A percentile compares a stretch with the other conserved stretches of the same genome.
Evolutionary conservation across 2,329 filamentous ascomycete genomes (phyloP).

Genomic region (Trichoderma harzianum): DNA sequence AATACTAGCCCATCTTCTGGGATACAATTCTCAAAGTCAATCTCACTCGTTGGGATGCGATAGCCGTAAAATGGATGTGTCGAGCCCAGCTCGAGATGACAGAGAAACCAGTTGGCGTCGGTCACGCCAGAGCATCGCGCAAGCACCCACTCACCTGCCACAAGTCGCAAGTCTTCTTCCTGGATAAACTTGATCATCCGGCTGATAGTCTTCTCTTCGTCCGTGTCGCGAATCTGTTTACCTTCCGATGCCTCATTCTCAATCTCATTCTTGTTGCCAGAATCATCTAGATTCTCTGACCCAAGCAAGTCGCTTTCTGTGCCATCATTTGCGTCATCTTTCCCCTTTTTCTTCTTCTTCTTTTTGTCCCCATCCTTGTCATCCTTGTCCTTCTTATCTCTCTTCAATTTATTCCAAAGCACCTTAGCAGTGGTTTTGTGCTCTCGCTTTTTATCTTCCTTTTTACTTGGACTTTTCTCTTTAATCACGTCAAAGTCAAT

Average conservation of each 20-base stretch:
- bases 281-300: neutral
- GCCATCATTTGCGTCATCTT: neutral
- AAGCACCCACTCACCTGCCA: constrained; percentile 19
- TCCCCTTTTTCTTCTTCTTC: constrained; percentile 8
- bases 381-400: neutral
- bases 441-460: neutral
- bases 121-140: constrained; percentile 13
- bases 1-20: constrained; percentile 7
- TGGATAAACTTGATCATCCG: constrained; percentile 19
- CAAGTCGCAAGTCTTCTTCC: constrained; percentile 7
- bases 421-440: neutral
- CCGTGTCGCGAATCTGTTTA: neutral
- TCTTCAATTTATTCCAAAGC: neutral
- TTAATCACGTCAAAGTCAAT: constrained; percentile 8
- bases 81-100: constrained; percentile 17
- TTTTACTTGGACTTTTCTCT: neutral
- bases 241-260: neutral
- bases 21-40: constrained; percentile 10
- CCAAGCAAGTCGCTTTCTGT: neutral
- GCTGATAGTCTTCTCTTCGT: constrained; percentile 8
- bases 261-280: neutral
- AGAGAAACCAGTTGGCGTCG: constrained; percentile 19
- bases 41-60: constrained; percentile 17
- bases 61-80: constrained; percentile 18
- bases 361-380: neutral